phyloP scores from a whole-genome alignment of 768 basidiomycete species.

The Suillus bovinus region DNA sequence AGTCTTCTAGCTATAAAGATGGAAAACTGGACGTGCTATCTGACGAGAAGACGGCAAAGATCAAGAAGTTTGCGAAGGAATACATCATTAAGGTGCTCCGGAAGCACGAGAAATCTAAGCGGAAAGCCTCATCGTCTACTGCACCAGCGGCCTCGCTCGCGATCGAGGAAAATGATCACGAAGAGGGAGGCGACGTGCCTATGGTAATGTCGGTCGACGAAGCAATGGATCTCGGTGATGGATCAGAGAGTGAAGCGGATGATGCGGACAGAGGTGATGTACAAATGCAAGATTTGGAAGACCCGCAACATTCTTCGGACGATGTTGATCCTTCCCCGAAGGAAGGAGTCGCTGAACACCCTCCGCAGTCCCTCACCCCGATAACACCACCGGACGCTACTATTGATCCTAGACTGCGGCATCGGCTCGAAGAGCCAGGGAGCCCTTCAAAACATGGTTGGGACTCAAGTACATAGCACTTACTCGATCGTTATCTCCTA shows the following conservation, averaged over 20 bases:
- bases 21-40: conserved; percentile 72
- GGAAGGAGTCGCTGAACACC: conserved; percentile 32
- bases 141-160: conserved; percentile 10
- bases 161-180: conserved; percentile 16
- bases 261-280: conserved; percentile 22
- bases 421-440: conserved; percentile 30
- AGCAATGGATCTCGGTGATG: conserved; percentile 44
- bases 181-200: conserved; percentile 26
- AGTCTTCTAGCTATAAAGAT: conserved; percentile 76
- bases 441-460: conserved; percentile 24
- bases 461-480: conserved; percentile 3
- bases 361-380: conserved; percentile 30
- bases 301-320: conserved; percentile 30
- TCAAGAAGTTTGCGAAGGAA: conserved; percentile 92
- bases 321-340: conserved; percentile 33
- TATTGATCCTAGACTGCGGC: conserved; percentile 31
- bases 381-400: conserved; percentile 30
- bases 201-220: conserved; percentile 44
- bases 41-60: conserved; percentile 85
- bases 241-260: conserved; percentile 35
- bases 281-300: conserved; percentile 18
- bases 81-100: conserved; percentile 81
- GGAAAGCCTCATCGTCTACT: conserved; percentile 18
- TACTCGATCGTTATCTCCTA: conserved; percentile 1
- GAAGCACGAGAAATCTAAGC: conserved; percentile 55